These are phyloP conservation scores for Fusarium stilboides DNA, from an alignment of 2,329 filamentous ascomycete species.

Conservation along the genomic window DNA sequence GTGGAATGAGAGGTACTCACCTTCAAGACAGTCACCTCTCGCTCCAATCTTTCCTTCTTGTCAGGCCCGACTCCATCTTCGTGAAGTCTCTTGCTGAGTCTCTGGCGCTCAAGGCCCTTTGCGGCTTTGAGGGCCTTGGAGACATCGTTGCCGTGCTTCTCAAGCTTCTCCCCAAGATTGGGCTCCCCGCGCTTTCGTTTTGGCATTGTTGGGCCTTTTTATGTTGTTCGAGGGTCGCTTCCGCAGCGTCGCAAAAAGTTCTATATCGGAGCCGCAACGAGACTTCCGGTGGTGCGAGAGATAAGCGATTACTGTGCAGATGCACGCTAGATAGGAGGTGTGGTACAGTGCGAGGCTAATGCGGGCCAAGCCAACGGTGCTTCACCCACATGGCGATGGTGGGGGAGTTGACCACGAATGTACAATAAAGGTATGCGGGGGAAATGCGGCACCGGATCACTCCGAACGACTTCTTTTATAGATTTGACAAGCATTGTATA, in stretches of 20 bases:
- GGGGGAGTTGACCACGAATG: conserved; percentile 25
- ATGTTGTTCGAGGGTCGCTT: conserved; percentile 31
- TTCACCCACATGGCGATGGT: conserved; percentile 25
- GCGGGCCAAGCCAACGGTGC: conserved; percentile 2
- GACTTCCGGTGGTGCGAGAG: conserved; percentile 70
- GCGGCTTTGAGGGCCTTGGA: conserved; percentile 78
- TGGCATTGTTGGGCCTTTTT: conserved; percentile 59
- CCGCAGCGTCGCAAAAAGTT: conserved; percentile 42
- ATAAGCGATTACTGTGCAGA: conserved; percentile 34
- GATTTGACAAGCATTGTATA: not conserved
- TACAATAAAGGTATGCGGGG: not conserved
- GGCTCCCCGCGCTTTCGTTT: conserved; percentile 71
- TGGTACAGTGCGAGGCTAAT: conserved; percentile 27
- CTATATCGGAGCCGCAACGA: conserved; percentile 42
- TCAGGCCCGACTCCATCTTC: conserved; percentile 63
- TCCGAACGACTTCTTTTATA: conserved; percentile 5
- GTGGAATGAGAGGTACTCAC: conserved; percentile 48
- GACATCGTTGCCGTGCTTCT: conserved; percentile 72
- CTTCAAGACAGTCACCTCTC: conserved; percentile 71
- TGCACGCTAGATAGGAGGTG: accelerated
- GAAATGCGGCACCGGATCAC: conserved; percentile 30
- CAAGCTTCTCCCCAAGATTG: conserved; percentile 65
- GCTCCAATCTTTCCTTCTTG: conserved; percentile 73
- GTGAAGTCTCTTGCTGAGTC: conserved; percentile 73
- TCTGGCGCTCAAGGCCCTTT: conserved; percentile 84